Evolutionary conservation across 345 rosid species (phyloP), one percentile per base, ranked within the genome.

Genomic region (Punica granatum): DNA sequence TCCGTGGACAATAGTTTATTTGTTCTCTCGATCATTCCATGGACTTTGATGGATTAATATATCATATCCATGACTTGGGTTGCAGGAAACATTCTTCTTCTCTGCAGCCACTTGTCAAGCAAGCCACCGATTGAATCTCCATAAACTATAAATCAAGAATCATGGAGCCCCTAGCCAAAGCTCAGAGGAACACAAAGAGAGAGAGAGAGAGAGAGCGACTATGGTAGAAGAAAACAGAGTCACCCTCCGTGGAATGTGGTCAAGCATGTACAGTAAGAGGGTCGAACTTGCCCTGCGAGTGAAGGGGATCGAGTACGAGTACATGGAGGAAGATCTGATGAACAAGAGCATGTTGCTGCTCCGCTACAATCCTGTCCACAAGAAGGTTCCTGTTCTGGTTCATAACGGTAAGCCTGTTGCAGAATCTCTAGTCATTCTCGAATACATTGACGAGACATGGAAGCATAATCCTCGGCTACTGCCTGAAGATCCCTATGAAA

Each of bases 391-490:
- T n/a, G 73, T 82, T 60, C 74, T 82, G 61, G 79, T 82, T 61
- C 89, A 85, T 69, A 75, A 77, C 60, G 81, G 79, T 31, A 80
- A 80, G 60, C 77, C 83, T 6, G 65, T 79, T 21, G 39, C 66
- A 1, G 83, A 81, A 42, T 83, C 84, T 3, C 30, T 37, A 39
- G 62, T 74, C 21, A 83, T 80, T 76, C 60, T 76, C 19, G 81
- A 84, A 36, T 81, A 79, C 68, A 77, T 79, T 11, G 79, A 84
- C 31, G 83, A 81, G 68, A 71, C 74, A 2, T 84, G 83, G 82
- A 65, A 46, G 51, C 68, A 46, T 14, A 31, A 65, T 49, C 85
- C 80, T 49, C 72, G 30, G n/a, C 65, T 84, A 66, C 68, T 77
- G 59, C 82, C 88, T 0, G 49, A 43, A 10, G 84, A 84, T 63